Evolutionary conservation across 495 filamentous ascomycete species (phyloP).

Genomic region (Amorphotheca resinae): DNA sequence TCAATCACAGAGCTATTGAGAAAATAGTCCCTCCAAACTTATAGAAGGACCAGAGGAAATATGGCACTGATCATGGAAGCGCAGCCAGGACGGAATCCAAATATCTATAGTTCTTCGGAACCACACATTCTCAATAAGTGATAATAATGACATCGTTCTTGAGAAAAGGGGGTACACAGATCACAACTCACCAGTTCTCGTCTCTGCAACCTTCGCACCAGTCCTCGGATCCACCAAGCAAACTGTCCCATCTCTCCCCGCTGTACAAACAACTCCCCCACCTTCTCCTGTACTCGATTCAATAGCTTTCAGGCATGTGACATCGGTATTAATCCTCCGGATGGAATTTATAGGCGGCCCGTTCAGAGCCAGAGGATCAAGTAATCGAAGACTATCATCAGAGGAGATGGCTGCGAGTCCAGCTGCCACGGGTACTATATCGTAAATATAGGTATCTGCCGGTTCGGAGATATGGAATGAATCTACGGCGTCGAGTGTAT

Average conservation of each 20-base stretch:
- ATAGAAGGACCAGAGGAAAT: too few species aligned
- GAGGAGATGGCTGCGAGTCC: constrained; percentile 38
- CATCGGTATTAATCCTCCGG: constrained; percentile 35
- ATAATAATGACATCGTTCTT: neutral
- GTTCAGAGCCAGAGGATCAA: constrained; percentile 35
- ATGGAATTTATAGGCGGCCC: constrained; percentile 29
- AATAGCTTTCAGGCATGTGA: constrained; percentile 43
- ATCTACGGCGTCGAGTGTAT: constrained; percentile 29
- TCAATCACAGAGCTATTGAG: too few species aligned
- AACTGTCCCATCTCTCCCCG: constrained; percentile 50
- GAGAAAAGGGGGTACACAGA: constrained; percentile 18
- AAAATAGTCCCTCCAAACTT: too few species aligned
- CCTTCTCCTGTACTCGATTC: constrained; percentile 21
- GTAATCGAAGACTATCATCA: constrained; percentile 42
- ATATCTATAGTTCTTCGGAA: too few species aligned
- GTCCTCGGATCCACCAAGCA: constrained; percentile 44
- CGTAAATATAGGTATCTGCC: constrained; percentile 36
- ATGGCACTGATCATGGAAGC: too few species aligned
- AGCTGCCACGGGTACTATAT: constrained; percentile 31
- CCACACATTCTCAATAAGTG: neutral
- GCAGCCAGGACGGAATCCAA: too few species aligned
- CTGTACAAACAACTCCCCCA: constrained; percentile 36
- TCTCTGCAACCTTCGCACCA: constrained; percentile 16
- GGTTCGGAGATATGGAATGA: constrained; percentile 31
- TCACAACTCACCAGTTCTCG: constrained; percentile 20